Conservation (phyloP, 306 rosid genomes). For the Dryas octopetala region DNA sequence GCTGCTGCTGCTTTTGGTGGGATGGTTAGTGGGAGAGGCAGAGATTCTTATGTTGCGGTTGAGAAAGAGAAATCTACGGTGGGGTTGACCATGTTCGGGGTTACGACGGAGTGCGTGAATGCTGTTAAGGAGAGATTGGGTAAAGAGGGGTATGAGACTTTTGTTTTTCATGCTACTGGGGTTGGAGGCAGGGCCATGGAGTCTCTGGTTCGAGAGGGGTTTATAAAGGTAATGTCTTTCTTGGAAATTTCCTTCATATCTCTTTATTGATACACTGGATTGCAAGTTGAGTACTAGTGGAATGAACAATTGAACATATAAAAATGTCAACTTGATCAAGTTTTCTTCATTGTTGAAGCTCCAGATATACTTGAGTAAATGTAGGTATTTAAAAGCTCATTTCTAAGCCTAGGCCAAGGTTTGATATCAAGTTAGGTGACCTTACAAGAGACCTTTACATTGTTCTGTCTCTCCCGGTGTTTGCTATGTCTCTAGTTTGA, state of each 20-base stretch:
- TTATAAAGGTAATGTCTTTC: slow-evolving; percentile 60
- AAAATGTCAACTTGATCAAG: not conserved
- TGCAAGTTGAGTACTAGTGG: not conserved
- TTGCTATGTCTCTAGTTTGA: not conserved
- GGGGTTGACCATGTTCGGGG: slow-evolving; percentile 93
- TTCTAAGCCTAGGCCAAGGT: not conserved
- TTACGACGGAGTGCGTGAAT: slow-evolving; percentile 77
- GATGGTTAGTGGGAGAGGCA: slow-evolving; percentile 69
- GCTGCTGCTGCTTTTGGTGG: slow-evolving; percentile 90
- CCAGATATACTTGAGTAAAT: not conserved
- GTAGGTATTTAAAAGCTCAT: not conserved
- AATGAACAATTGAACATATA: not conserved
- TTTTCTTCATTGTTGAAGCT: not conserved
- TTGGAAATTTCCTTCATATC: not conserved
- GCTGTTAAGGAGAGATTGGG: slow-evolving; percentile 66
- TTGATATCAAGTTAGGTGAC: not conserved
- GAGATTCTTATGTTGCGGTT: slow-evolving; percentile 26
- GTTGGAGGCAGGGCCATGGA: slow-evolving; percentile 99
- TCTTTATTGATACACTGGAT: not conserved
- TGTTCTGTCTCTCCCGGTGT: not conserved
- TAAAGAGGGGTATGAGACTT: slow-evolving; percentile 70
- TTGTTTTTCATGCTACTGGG: slow-evolving; percentile 94
- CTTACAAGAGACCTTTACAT: too few species aligned
- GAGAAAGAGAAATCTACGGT: slow-evolving; percentile 64
- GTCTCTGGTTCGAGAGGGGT: slow-evolving; percentile 77